Evolutionary conservation across 2,329 filamentous ascomycete genomes (phyloP).

Genomic region (Fusarium bulbicola): DNA sequence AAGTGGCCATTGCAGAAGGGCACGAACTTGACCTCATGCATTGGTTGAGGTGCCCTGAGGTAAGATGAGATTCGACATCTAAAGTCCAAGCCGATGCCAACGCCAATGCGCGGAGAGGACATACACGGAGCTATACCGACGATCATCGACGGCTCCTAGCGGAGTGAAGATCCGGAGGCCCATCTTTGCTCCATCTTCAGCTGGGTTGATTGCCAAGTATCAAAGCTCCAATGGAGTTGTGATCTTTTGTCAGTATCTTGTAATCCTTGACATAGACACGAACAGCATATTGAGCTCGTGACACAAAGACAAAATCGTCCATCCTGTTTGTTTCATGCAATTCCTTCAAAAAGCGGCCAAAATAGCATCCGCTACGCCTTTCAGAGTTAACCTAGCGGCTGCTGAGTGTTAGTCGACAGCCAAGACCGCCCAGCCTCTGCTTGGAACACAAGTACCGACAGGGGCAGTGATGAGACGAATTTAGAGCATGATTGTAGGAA

Average conservation of each 20-base stretch:
- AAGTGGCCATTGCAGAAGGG: slow-evolving; percentile 15
- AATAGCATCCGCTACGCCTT: slow-evolving; percentile 32
- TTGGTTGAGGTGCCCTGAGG: slow-evolving; percentile 17
- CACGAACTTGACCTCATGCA: slow-evolving; percentile 32
- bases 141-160: slow-evolving; percentile 36
- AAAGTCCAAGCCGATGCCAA: background rate
- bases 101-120: slow-evolving; percentile 8
- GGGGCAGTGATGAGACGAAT: background rate
- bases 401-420: slow-evolving; percentile 19
- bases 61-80: slow-evolving; percentile 18
- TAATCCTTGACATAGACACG: slow-evolving; percentile 10
- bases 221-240: background rate
- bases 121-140: slow-evolving; percentile 25
- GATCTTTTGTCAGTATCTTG: background rate
- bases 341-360: slow-evolving; percentile 9
- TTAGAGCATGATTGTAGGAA: background rate
- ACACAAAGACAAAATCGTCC: slow-evolving; percentile 10
- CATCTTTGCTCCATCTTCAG: background rate
- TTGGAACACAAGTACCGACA: slow-evolving; percentile 20
- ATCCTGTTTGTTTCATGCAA: slow-evolving; percentile 23
- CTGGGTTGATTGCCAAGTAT: background rate
- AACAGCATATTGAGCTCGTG: slow-evolving; percentile 22
- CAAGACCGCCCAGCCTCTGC: slow-evolving; percentile 13
- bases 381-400: slow-evolving; percentile 23
- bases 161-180: slow-evolving; percentile 36